Percentiles rank a stretch among this genome's conserved stretches.
Conservation (phyloP, 1,284 basidiomycete genomes). For the Leccinum pallidistipes region DNA sequence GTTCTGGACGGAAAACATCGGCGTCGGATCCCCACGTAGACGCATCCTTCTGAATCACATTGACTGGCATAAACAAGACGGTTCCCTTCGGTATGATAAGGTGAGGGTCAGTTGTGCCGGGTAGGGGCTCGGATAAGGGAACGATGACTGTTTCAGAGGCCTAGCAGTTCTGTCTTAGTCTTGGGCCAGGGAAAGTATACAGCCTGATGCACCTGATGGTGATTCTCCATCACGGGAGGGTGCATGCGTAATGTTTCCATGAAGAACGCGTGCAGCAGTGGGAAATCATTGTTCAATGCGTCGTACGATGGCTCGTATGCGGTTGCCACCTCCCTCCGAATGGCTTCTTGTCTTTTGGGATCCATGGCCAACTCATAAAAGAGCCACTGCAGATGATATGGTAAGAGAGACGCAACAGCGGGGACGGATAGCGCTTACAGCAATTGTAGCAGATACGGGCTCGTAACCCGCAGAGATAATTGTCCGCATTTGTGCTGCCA, state of each 20-base stretch:
- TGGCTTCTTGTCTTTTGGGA: slow-evolving; percentile 43
- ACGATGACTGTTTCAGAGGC: slow-evolving; percentile 47
- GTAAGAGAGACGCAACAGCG: slow-evolving; percentile 3
- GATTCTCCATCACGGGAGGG: slow-evolving; percentile 59
- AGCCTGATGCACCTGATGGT: slow-evolving; percentile 48
- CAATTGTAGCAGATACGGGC: slow-evolving; percentile 53
- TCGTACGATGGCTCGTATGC: slow-evolving; percentile 50
- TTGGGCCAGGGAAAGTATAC: background rate
- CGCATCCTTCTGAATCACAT: slow-evolving; percentile 54
- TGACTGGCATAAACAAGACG: slow-evolving; percentile 52
- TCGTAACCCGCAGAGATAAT: slow-evolving; percentile 65
- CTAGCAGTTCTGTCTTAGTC: slow-evolving; percentile 28
- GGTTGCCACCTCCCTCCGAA: slow-evolving; percentile 49
- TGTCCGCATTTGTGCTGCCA: slow-evolving; percentile 59
- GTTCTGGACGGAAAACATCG: slow-evolving; percentile 52
- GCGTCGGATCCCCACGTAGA: slow-evolving; percentile 59
- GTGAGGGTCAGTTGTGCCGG: slow-evolving; percentile 40
- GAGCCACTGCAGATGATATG: slow-evolving; percentile 44
- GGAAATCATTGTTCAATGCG: slow-evolving; percentile 46
- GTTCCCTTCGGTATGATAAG: slow-evolving; percentile 57
- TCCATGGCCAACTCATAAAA: slow-evolving; percentile 56
- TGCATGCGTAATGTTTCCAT: slow-evolving; percentile 60
- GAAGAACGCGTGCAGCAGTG: slow-evolving; percentile 53
- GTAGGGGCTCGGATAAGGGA: slow-evolving; percentile 51
- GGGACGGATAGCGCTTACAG: slow-evolving; percentile 37